Evolutionary conservation across 352 stramenopile species (phyloP), one percentile per base, ranked within the genome.

Genomic region (Pythium oligandrum): DNA sequence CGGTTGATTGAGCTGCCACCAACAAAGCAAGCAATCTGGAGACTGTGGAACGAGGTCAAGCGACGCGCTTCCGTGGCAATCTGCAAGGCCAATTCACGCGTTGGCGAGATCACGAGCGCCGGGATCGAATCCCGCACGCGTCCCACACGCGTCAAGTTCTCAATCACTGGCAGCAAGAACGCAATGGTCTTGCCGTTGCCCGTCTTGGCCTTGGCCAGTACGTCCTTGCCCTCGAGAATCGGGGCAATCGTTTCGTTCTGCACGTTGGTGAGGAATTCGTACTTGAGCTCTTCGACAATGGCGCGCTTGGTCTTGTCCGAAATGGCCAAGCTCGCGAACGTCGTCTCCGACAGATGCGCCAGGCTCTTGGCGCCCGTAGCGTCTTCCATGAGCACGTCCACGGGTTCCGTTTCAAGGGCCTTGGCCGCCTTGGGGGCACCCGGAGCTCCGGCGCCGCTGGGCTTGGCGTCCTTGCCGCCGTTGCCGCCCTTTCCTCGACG

Each of bases 1-100:
- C 85, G 76, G 48, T 83, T 75, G 47, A 98, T 93, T 44, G 90
- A 95, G 4, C 75, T 96, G n/a, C 95, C 95, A 5, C 95, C 95
- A 52, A 89, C 72, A 48, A 91, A 86, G 59, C 73, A 92, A 7
- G 64, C 62, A 5, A 84, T 69, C 33, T 70, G 63, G 44, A 95
- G 44, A 6, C 73, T 57, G 64, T 97, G 87, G 72, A 96, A 97
- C 46, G 76, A 86, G 48, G 77, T 70, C 10, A 99, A 69, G 11
- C 87, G 78, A 45, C 85, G 75, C 2, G 83, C 91, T 66, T 98
- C 90, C 26, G 78, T 81, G 2, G 78, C 71, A 51, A 98, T 98
- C 66, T 98, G 91, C 50, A 71, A 70, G 2, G 89, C 90, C 6
- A 98, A 66, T 64, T 98, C 90, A 42, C 90, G 71, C 44, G 90